Percentiles rank a stretch among this genome's conserved stretches.
These are phyloP conservation scores for Starmerella bombi DNA, from an alignment of 805 yeast species.

Conservation along the genomic window DNA sequence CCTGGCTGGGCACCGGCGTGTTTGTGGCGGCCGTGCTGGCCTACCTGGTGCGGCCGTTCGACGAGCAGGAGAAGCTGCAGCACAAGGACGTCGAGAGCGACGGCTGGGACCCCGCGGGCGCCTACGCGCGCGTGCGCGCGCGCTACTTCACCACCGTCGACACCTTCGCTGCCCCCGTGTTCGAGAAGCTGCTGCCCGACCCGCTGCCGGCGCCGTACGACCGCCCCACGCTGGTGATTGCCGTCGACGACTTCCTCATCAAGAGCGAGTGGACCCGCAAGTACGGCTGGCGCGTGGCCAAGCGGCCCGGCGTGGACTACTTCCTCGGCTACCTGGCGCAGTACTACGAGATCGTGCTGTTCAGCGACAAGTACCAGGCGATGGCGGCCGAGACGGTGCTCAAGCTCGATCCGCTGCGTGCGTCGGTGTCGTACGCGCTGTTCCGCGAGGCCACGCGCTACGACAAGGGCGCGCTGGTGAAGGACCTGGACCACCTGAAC, in stretches of 20 bases:
- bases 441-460: slow-evolving; percentile 85
- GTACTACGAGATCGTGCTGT: slow-evolving; percentile 89
- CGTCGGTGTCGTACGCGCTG: slow-evolving; percentile 72
- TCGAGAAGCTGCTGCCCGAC: slow-evolving; percentile 85
- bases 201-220: slow-evolving; percentile 83
- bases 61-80: slow-evolving; percentile 55
- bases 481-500: slow-evolving; percentile 80
- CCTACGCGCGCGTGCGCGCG: slow-evolving; percentile 55
- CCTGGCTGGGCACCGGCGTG: slow-evolving; percentile 27
- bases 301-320: slow-evolving; percentile 97
- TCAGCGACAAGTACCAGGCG: slow-evolving; percentile 73
- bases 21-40: slow-evolving; percentile 44
- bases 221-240: slow-evolving; percentile 83
- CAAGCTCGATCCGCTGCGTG: slow-evolving; percentile 87
- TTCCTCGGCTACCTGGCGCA: slow-evolving; percentile 88
- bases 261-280: slow-evolving; percentile 87
- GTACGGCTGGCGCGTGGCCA: slow-evolving; percentile 96
- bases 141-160: slow-evolving; percentile 66
- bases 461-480: slow-evolving; percentile 76
- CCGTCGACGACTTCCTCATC: slow-evolving; percentile 77
- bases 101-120: slow-evolving; percentile 41
- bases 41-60: slow-evolving; percentile 78
- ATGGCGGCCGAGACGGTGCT: slow-evolving; percentile 72
- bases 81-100: slow-evolving; percentile 49
- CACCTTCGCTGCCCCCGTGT: slow-evolving; percentile 85